phyloP scores from a whole-genome alignment of 1,139 yeast species.

The Geotrichum macrosporum region DNA sequence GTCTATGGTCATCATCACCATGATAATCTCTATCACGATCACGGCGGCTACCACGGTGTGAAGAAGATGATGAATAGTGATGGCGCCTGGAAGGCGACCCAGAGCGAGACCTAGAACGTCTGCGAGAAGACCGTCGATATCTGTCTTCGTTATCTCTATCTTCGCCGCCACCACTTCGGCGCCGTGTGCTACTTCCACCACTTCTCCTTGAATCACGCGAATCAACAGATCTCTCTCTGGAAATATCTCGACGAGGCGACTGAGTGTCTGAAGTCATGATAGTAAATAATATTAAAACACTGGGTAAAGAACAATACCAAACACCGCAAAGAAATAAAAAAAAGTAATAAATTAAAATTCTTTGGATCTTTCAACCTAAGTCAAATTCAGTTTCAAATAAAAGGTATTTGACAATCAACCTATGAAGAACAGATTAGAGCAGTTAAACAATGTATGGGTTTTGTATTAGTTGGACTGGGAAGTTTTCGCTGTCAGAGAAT shows the following conservation, averaged over 20 bases:
- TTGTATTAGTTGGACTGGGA: too few relatives aligned
- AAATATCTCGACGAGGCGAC: neutral
- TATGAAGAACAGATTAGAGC: neutral
- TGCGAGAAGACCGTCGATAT: neutral
- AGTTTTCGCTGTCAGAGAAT: too few relatives aligned
- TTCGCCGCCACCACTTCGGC: slow-evolving; percentile 11
- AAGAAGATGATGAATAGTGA: too few relatives aligned
- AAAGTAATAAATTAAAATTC: neutral
- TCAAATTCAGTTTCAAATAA: neutral
- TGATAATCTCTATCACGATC: slow-evolving; percentile 15
- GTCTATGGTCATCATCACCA: neutral
- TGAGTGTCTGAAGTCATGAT: slow-evolving; percentile 6
- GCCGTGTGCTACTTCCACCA: slow-evolving; percentile 14
- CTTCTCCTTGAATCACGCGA: slow-evolving; percentile 8
- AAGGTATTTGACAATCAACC: neutral
- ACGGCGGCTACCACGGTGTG: slow-evolving; percentile 16
- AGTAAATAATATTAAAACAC: neutral
- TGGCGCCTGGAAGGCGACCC: slow-evolving; percentile 3
- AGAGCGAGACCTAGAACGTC: slow-evolving; percentile 6
- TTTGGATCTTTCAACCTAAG: too few relatives aligned
- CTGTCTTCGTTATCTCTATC: slow-evolving; percentile 8
- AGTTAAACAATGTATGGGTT: neutral
- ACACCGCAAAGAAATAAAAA: too few relatives aligned
- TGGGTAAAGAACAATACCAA: neutral
- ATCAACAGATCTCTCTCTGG: slow-evolving; percentile 1